Conservation (phyloP, 75 land plant species). For the Pinus albicaulis region DNA sequence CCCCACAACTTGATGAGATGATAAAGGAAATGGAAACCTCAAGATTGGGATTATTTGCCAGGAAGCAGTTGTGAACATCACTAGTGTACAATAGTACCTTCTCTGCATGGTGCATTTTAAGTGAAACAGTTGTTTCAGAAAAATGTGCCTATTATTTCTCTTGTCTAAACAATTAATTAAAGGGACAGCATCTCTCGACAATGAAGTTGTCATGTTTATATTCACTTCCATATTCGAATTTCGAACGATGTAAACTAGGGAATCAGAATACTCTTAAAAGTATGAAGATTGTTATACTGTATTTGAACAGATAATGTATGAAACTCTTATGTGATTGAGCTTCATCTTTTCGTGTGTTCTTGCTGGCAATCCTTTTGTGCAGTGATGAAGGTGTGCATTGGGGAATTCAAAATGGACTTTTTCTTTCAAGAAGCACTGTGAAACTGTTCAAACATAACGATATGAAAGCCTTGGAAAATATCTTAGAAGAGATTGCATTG, state of each 20-base stretch:
- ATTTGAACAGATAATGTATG: background rate
- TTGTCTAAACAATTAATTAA: background rate
- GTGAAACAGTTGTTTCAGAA: background rate
- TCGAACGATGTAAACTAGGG: background rate
- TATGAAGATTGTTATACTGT: slow-evolving; percentile 1
- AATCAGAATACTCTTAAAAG: background rate
- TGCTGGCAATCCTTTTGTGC: slow-evolving; percentile 10
- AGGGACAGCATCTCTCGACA: background rate
- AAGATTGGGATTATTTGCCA: background rate
- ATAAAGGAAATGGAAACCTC: background rate
- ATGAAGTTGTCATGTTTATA: background rate
- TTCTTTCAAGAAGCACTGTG: slow-evolving; percentile 87
- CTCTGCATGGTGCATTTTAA: background rate
- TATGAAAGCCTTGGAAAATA: slow-evolving; percentile 59
- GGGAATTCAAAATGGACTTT: slow-evolving; percentile 96
- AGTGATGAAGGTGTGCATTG: slow-evolving; percentile 99
- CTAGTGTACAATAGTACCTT: background rate
- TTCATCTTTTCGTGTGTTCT: background rate
- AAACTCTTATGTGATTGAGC: background rate
- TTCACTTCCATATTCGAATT: background rate
- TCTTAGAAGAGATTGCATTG: slow-evolving; percentile 58
- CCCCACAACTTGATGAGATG: background rate
- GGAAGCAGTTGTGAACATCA: background rate
- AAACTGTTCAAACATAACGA: slow-evolving; percentile 94
- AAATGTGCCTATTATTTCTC: background rate